phyloP scores from a whole-genome alignment of 345 rosid species.

The Cardamine chenopodiifolia region DNA sequence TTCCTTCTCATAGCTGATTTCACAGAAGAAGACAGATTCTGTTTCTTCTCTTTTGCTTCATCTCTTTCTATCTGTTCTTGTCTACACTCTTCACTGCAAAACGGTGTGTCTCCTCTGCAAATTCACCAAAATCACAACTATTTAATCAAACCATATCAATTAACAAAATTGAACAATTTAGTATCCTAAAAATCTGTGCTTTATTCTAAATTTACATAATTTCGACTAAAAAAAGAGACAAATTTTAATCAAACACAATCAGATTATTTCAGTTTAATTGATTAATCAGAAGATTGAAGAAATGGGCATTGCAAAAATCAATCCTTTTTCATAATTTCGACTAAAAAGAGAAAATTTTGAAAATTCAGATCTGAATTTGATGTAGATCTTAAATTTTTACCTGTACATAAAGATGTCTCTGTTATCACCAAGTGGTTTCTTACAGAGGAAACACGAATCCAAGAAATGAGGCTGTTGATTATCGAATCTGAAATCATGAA shows the following conservation, averaged over 20 bases:
- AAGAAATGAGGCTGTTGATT: slow-evolving; percentile 66
- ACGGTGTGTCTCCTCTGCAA: slow-evolving; percentile 87
- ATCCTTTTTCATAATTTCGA: not conserved
- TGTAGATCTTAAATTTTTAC: slow-evolving; percentile 39
- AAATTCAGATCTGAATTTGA: slow-evolving; percentile 20
- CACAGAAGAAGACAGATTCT: slow-evolving; percentile 69
- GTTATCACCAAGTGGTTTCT: slow-evolving; percentile 67
- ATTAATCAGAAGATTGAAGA: not conserved
- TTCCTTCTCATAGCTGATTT: slow-evolving; percentile 54
- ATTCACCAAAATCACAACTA: slow-evolving; percentile 30
- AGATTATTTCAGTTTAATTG: not conserved
- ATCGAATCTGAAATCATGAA: slow-evolving; percentile 67
- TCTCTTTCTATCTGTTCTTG: slow-evolving; percentile 81
- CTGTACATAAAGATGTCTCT: slow-evolving; percentile 87
- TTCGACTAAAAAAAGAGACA: not conserved
- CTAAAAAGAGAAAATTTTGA: not conserved
- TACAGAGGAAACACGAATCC: slow-evolving; percentile 73
- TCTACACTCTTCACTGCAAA: slow-evolving; percentile 89
- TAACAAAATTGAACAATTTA: not conserved
- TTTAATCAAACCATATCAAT: slow-evolving; percentile 8
- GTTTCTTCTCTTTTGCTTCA: slow-evolving; percentile 63
- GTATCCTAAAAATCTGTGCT: not conserved
- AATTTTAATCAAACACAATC: not conserved
- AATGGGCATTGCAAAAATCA: not conserved
- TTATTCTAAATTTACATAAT: not conserved